Conservation (phyloP, 495 filamentous ascomycete genomes). For the Podospora didyma region DNA sequence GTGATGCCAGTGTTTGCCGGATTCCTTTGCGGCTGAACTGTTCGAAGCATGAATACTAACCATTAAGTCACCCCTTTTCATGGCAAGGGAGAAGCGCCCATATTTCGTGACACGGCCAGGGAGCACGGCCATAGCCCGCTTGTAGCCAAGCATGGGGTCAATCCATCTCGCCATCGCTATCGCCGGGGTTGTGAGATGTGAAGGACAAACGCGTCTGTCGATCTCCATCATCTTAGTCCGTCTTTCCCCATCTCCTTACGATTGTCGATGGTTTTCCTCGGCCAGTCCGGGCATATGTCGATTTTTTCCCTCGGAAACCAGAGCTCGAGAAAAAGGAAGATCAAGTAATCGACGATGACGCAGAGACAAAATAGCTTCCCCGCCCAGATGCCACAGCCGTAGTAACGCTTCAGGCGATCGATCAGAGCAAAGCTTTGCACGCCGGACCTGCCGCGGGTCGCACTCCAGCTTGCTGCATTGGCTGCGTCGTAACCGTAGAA, state of each 20-base stretch:
- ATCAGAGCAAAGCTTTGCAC: conserved; percentile 86
- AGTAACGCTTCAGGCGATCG: conserved; percentile 90
- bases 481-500: conserved; percentile 74
- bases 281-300: conserved; percentile 88
- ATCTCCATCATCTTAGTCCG: not conserved
- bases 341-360: conserved; percentile 86
- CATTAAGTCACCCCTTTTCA: too few relatives aligned
- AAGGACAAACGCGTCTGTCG: too few relatives aligned
- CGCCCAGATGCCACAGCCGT: conserved; percentile 99
- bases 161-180: too few relatives aligned
- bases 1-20: too few relatives aligned
- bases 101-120: too few relatives aligned
- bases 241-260: conserved; percentile 5
- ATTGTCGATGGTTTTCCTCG: conserved; percentile 55
- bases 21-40: too few relatives aligned
- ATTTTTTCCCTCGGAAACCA: conserved; percentile 80
- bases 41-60: too few relatives aligned
- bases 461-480: conserved; percentile 58
- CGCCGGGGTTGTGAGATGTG: too few relatives aligned
- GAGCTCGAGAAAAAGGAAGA: conserved; percentile 83
- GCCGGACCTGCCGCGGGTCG: conserved; percentile 69
- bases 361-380: conserved; percentile 95
- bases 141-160: too few relatives aligned
- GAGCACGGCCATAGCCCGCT: too few relatives aligned
- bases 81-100: too few relatives aligned